Percentiles rank a stretch among this genome's conserved stretches.
Conservation (phyloP, 495 filamentous ascomycete genomes). For the Extremus antarcticus region DNA sequence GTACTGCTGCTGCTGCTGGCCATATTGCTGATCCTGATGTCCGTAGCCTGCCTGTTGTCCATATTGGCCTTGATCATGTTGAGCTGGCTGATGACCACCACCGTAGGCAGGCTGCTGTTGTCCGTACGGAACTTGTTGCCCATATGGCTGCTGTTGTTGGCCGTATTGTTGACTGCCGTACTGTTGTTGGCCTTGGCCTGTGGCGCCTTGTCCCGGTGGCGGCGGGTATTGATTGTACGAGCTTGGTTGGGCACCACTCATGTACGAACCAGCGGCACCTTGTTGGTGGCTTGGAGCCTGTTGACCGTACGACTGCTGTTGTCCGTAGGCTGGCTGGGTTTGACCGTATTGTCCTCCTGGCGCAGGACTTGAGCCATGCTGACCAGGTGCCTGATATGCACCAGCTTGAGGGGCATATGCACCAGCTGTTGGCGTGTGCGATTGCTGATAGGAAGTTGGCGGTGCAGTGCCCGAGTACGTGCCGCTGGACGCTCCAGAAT, state of each 20-base stretch:
- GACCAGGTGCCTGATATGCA: constrained; percentile 10
- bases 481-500: constrained; percentile 2
- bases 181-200: too few relatives aligned
- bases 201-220: too few relatives aligned
- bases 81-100: constrained; percentile 1
- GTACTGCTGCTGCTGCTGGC: constrained; percentile 1
- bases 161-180: too few relatives aligned
- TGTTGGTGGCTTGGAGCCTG: constrained; percentile 6
- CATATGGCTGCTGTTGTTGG: not conserved
- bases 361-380: not conserved
- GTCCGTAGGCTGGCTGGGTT: constrained; percentile 3
- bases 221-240: not conserved
- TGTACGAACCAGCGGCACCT: not conserved
- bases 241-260: constrained; percentile 3
- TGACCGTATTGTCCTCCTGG: not conserved
- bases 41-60: constrained; percentile 8
- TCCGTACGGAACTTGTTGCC: not conserved
- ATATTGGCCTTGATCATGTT: constrained; percentile 3
- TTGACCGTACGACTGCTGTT: constrained; percentile 6
- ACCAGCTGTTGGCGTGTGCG: not conserved
- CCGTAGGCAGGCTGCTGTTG: not conserved
- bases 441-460: constrained; percentile 12
- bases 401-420: constrained; percentile 10
- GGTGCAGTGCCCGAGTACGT: constrained; percentile 12
- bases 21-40: not conserved